These are phyloP conservation scores for Lepraria neglecta DNA, from an alignment of 495 filamentous ascomycete genomes.

Conservation along the genomic window DNA sequence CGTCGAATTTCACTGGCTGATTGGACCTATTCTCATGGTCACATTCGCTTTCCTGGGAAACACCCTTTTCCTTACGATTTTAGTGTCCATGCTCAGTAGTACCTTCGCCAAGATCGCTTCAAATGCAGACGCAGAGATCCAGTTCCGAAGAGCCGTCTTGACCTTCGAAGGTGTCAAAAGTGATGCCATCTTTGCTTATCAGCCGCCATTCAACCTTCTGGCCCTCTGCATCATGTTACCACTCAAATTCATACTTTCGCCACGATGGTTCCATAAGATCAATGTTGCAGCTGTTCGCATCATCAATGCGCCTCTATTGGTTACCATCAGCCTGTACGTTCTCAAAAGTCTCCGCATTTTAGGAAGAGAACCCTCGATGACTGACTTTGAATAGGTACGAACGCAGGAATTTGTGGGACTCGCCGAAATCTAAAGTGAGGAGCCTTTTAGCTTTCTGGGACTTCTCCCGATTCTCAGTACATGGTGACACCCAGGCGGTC, in stretches of 20 bases:
- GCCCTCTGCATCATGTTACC: constrained; percentile 58
- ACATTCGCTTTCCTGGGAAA: constrained; percentile 69
- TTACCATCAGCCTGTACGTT: constrained; percentile 56
- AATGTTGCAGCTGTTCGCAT: constrained; percentile 59
- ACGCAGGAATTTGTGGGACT: constrained; percentile 20
- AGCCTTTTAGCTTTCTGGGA: constrained; percentile 39
- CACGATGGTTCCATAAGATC: constrained; percentile 73
- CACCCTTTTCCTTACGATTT: constrained; percentile 68
- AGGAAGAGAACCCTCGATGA: constrained; percentile 23
- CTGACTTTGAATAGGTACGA: constrained; percentile 38
- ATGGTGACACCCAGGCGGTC: constrained; percentile 61
- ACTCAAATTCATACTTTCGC: constrained; percentile 56
- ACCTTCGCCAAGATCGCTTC: constrained; percentile 61
- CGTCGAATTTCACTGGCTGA: constrained; percentile 56
- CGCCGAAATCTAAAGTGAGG: constrained; percentile 22
- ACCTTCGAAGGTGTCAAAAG: constrained; percentile 71
- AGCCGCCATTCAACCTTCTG: constrained; percentile 66
- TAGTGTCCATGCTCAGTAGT: constrained; percentile 68
- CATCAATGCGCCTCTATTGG: constrained; percentile 59
- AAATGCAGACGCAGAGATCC: constrained; percentile 62
- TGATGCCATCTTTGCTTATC: constrained; percentile 67
- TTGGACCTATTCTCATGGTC: constrained; percentile 64
- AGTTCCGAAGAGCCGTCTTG: constrained; percentile 64
- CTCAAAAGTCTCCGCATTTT: constrained; percentile 34
- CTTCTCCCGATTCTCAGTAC: constrained; percentile 49